These are phyloP conservation scores for Colletotrichum shisoi DNA, from an alignment of 2,329 filamentous ascomycete species.

Conservation along the genomic window DNA sequence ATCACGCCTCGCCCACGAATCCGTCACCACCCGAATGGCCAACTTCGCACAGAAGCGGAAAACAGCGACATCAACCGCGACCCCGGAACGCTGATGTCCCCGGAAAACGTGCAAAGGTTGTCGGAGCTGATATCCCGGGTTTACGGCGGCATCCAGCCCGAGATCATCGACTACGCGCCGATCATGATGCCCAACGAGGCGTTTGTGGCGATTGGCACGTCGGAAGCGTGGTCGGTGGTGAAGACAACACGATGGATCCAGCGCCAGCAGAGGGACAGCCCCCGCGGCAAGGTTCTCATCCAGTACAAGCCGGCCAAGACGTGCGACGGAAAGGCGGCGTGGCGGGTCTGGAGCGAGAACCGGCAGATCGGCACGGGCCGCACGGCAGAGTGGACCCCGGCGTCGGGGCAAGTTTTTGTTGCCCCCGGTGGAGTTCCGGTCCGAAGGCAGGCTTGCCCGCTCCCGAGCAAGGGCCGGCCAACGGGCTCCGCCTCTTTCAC, in stretches of 20 bases:
- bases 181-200: background rate
- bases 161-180: background rate
- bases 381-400: background rate
- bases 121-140: background rate
- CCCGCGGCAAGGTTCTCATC: background rate
- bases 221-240: rapidly evolving
- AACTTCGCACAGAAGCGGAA: background rate
- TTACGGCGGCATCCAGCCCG: background rate
- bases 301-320: slow-evolving; percentile 1
- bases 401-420: background rate
- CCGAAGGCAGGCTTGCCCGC: background rate
- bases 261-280: background rate
- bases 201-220: rapidly evolving
- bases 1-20: background rate
- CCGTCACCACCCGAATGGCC: background rate
- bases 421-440: background rate
- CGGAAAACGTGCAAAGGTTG: background rate
- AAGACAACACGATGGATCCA: background rate
- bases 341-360: background rate
- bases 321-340: background rate
- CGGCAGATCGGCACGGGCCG: background rate
- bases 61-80: slow-evolving; percentile 1
- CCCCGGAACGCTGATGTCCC: background rate
- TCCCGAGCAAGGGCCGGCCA: too few species aligned
- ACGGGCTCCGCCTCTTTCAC: too few species aligned